Conservation (phyloP, 1,139 yeast genomes). For the Candida albicans region DNA sequence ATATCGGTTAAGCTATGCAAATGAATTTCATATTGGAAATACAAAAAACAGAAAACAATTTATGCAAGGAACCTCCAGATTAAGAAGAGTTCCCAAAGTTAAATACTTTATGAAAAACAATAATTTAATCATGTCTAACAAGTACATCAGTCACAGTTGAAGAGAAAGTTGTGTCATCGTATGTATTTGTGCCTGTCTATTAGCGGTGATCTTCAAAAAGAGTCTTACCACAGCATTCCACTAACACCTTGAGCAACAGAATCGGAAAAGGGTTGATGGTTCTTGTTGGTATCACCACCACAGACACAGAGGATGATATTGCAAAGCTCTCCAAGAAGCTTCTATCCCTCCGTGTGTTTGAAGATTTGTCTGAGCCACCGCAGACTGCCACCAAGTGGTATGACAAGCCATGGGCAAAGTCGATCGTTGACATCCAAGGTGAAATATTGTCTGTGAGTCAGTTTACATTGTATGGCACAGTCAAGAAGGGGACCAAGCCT, state of each 20-base stretch:
- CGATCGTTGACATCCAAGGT: slow-evolving; percentile 32
- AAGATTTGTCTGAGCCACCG: slow-evolving; percentile 43
- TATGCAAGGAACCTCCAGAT: too few relatives aligned
- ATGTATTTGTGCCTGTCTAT: slow-evolving; percentile 26
- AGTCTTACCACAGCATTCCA: background rate
- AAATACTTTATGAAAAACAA: too few relatives aligned
- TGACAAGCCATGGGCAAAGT: slow-evolving; percentile 62
- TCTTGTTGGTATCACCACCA: slow-evolving; percentile 78
- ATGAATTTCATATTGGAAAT: too few relatives aligned
- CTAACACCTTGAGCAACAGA: slow-evolving; percentile 23
- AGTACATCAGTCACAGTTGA: slow-evolving; percentile 87
- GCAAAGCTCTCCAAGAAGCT: slow-evolving; percentile 68
- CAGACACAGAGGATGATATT: slow-evolving; percentile 75
- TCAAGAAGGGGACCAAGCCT: slow-evolving; percentile 89
- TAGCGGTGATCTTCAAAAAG: too few relatives aligned
- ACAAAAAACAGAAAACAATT: too few relatives aligned
- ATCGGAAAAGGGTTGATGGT: slow-evolving; percentile 76
- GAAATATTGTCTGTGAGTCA: slow-evolving; percentile 65
- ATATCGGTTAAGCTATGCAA: too few relatives aligned
- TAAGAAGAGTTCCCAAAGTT: too few relatives aligned
- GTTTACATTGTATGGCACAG: slow-evolving; percentile 80
- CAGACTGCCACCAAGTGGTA: slow-evolving; percentile 42
- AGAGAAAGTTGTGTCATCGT: slow-evolving; percentile 64
- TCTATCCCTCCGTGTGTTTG: slow-evolving; percentile 66
- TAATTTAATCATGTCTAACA: too few relatives aligned